Conservation (phyloP, 306 rosid species). For the Trichosanthes truncata region DNA sequence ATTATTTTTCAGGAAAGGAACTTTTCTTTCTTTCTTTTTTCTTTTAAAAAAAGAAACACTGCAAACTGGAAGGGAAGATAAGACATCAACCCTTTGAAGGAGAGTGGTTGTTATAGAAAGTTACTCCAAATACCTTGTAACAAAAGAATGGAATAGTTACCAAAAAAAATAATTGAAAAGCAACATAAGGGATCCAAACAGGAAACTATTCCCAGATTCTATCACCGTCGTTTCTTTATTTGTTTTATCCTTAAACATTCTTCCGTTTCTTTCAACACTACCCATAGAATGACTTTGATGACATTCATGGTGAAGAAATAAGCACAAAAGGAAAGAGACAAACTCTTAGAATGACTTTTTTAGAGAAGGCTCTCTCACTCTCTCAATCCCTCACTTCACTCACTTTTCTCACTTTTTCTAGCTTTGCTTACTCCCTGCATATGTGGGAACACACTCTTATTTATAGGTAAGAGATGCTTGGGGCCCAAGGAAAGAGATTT, state of each 20-base stretch:
- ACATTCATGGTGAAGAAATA: not conserved
- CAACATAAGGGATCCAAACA: not conserved
- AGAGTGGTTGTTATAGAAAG: not conserved
- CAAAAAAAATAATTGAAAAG: not conserved
- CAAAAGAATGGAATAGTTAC: not conserved
- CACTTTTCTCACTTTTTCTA: no score
- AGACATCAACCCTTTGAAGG: not conserved
- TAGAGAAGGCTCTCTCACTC: no score
- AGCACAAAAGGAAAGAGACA: not conserved
- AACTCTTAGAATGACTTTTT: no score
- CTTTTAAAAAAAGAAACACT: not conserved
- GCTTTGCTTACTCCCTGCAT: no score
- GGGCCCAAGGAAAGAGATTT: no score
- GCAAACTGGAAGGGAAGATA: not conserved
- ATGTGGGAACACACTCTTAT: no score
- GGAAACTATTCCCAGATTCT: not conserved
- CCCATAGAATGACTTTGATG: not conserved
- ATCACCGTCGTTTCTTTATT: not conserved
- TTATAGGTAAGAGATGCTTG: no score
- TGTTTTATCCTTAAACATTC: not conserved
- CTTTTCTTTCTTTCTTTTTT: not conserved
- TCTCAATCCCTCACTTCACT: no score
- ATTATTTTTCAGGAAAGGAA: not conserved
- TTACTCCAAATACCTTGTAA: not conserved
- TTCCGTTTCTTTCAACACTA: not conserved